Percentiles rank a stretch among this genome's conserved stretches.
phyloP scores from a whole-genome alignment of 768 basidiomycete genomes.

The Calvatia gigantea region DNA sequence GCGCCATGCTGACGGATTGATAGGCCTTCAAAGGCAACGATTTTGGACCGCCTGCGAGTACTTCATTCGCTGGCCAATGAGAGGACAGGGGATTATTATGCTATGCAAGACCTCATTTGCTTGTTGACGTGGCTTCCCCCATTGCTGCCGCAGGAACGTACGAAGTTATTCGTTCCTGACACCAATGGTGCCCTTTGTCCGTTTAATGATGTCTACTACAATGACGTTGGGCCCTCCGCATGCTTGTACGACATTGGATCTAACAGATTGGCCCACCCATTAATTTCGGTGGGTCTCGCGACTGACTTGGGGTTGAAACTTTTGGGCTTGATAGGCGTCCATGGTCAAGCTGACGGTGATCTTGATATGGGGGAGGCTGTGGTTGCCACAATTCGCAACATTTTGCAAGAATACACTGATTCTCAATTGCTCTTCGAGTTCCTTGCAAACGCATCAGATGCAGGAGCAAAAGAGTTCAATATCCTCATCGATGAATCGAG shows the following conservation, averaged over 20 bases:
- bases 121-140: not conserved
- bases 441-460: slow-evolving; percentile 51
- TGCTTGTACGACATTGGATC: slow-evolving; percentile 18
- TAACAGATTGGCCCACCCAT: slow-evolving; percentile 26
- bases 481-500: slow-evolving; percentile 33
- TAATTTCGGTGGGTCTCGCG: slow-evolving; percentile 27
- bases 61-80: slow-evolving; percentile 11
- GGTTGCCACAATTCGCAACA: slow-evolving; percentile 37
- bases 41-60: slow-evolving; percentile 18
- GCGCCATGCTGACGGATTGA: not conserved
- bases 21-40: slow-evolving; percentile 29
- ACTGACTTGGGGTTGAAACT: slow-evolving; percentile 27
- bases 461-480: slow-evolving; percentile 37
- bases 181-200: slow-evolving; percentile 22
- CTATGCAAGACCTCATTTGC: not conserved
- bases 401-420: slow-evolving; percentile 38
- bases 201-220: slow-evolving; percentile 29
- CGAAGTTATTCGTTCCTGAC: slow-evolving; percentile 33
- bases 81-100: not conserved
- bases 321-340: slow-evolving; percentile 31
- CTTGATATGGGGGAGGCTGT: slow-evolving; percentile 41
- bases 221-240: slow-evolving; percentile 35
- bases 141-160: slow-evolving; percentile 18
- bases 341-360: slow-evolving; percentile 17
- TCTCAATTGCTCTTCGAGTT: slow-evolving; percentile 46